Base-by-base conservation (phyloP, 208 protist species). In the Leishmania amazonensis region DNA sequence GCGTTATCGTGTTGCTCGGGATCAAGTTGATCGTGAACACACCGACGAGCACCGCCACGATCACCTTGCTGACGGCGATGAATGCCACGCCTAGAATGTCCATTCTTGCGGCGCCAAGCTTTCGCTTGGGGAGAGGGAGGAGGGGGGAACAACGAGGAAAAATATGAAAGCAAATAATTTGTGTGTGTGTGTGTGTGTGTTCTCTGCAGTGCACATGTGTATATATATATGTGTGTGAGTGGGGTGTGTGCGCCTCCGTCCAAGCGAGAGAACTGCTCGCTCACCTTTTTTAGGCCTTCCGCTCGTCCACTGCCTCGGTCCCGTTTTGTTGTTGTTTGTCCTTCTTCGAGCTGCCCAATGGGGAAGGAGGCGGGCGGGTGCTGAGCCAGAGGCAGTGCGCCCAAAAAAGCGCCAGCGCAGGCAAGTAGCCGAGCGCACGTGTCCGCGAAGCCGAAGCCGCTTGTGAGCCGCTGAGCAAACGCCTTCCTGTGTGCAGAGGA, bases 31-130 rank as follows among this genome's bases (percentile, higher is more conserved):
- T 89, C 47, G 87, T 88, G 65, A 89, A 76, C 54, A 91, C 88
- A 75, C 94, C 92, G 54, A 96, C 78, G 38, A 94, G 84, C 31
- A 97, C 89, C 38, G 94, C 88, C 38, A 97, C 83, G 71, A 96
- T 88, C 62, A 97, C 92, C 80, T 96, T 93, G 75, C 85, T 75
- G 38, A 96, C 90, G 31, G 94, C 94, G 28, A 89, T 62, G 54
- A 96, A 86, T n/a, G 91, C 90, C 17, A 93, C 88, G n/a, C 47
- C 84, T 49, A 97, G 64, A 89, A 96, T 95, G 53, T 75, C 71
- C 83, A 87, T 85, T n/a, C 53, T 79, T 62, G 51, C 53, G 42
- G 71, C 47, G 24, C 24, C 15, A 24, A 2, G 42, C 68, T 28
- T 28, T 31, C 57, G 24, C 31, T 62, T 2, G 57, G 24, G 54